These are phyloP conservation scores for Amoebophrya sp. DNA, from an alignment of 169 alveolate genomes.

Conservation along the genomic window DNA sequence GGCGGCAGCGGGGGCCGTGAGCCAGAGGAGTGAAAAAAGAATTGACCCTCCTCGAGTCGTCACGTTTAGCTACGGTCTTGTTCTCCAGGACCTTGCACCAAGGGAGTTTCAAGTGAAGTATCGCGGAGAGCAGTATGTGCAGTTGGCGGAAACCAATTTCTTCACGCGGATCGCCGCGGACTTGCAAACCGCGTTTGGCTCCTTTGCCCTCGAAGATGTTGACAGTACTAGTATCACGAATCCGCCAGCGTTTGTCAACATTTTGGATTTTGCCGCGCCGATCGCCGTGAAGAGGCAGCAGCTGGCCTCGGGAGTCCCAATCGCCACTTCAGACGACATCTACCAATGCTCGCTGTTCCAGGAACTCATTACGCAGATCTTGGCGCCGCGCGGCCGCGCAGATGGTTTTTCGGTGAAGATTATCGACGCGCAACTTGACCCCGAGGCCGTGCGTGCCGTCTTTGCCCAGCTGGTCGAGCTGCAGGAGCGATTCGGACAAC, in stretches of 20 bases:
- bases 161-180: too few species aligned
- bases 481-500: background rate
- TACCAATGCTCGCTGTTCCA: background rate
- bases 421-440: background rate
- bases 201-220: too few species aligned
- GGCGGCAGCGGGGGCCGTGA: too few species aligned
- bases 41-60: too few species aligned
- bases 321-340: background rate
- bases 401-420: background rate
- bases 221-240: too few species aligned
- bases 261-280: background rate
- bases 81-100: too few species aligned
- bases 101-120: too few species aligned
- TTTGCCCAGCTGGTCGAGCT: background rate
- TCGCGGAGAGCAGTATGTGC: too few species aligned
- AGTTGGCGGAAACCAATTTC: too few species aligned
- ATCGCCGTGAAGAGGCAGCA: background rate
- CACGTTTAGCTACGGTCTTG: too few species aligned
- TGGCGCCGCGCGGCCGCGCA: background rate
- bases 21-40: too few species aligned
- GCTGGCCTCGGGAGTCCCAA: background rate
- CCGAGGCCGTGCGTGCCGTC: background rate
- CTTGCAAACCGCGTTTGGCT: too few species aligned
- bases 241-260: background rate
- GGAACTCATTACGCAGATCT: background rate